Evolutionary conservation across 1,139 yeast species (phyloP).

Genomic region (Meyerozyma guilliermondii): DNA sequence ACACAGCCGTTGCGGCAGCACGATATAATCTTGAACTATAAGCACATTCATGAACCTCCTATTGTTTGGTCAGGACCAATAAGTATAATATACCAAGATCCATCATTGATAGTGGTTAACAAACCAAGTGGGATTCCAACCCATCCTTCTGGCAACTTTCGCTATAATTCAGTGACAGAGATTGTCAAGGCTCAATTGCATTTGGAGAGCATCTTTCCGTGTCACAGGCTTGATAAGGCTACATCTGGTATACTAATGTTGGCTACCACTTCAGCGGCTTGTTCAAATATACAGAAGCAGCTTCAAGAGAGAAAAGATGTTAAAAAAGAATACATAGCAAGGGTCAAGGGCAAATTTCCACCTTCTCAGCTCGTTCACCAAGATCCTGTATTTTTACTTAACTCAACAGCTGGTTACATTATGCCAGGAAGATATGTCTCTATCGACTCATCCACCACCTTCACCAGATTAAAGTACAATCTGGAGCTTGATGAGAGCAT

Average conservation of each 20-base stretch:
- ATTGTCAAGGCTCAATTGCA: conserved; percentile 40
- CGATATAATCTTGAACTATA: conserved; percentile 43
- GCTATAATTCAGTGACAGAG: conserved; percentile 58
- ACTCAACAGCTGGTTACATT: conserved; percentile 32
- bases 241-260: conserved; percentile 71
- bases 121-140: conserved; percentile 79
- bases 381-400: conserved; percentile 35
- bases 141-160: conserved; percentile 71
- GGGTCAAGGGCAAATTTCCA: conserved; percentile 57
- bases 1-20: conserved; percentile 31
- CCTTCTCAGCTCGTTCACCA: conserved; percentile 16
- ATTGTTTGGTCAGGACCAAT: conserved; percentile 25
- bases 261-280: conserved; percentile 44
- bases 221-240: conserved; percentile 67
- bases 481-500: conserved; percentile 40
- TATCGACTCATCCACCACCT: conserved; percentile 29
- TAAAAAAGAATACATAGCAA: conserved; percentile 51
- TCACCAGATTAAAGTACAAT: conserved; percentile 22
- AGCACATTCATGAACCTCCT: conserved; percentile 64
- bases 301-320: conserved; percentile 35
- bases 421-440: conserved; percentile 26
- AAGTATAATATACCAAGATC: conserved; percentile 43
- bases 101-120: conserved; percentile 52
- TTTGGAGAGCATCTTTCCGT: conserved; percentile 42
- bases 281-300: conserved; percentile 36